Evolutionary conservation across 2,329 filamentous ascomycete species (phyloP), one percentile per base, ranked within the genome.

Genomic region (Fusarium sp.): DNA sequence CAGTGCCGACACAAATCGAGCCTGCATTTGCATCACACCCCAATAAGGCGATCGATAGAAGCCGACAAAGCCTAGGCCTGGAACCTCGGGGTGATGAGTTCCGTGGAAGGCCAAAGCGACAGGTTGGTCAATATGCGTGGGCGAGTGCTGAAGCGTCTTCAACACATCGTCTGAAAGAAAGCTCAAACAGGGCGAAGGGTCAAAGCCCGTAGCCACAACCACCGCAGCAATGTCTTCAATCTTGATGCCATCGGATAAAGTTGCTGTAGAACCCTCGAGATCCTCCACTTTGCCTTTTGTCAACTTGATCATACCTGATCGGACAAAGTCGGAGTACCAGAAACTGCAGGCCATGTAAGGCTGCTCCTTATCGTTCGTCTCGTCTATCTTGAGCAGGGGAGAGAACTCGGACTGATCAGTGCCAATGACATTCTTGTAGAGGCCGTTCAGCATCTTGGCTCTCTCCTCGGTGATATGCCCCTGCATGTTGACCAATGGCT

Each of bases 21-120:
- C 92, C 82, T 97, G 94, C 92, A 95, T 94, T 81, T 97, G 94
- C 88, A 96, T 95, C 0, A 95, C 91, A 1, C 93, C 93, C 94
- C 94, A 97, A 80, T 94, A 97, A 0, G 94, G 94, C 0, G 93
- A 93, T 70, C 94, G 89, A 79, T 97, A 97, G 82, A 95, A 95
- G 1, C 94, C 94, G 1, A 97, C 91, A 77, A 97, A 95, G 0
- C 93, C 94, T 0, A 97, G 83, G 7, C 88, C 89, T 0, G 91
- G 88, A 0, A 95, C 81, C 0, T 86, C 83, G 0, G 88, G 87
- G 67, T 92, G 89, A 65, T 91, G 85, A 0, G 91, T 91, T 1
- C 89, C 90, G 73, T 94, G 91, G 59, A 92, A 91, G 25, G 92
- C 90, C 1, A 97, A 85, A 0, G 92, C 88, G 1, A 94, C 80